Percentiles rank a stretch among this genome's conserved stretches.
phyloP scores from a whole-genome alignment of 805 yeast species.

The Sugiyamaella floridensis region DNA sequence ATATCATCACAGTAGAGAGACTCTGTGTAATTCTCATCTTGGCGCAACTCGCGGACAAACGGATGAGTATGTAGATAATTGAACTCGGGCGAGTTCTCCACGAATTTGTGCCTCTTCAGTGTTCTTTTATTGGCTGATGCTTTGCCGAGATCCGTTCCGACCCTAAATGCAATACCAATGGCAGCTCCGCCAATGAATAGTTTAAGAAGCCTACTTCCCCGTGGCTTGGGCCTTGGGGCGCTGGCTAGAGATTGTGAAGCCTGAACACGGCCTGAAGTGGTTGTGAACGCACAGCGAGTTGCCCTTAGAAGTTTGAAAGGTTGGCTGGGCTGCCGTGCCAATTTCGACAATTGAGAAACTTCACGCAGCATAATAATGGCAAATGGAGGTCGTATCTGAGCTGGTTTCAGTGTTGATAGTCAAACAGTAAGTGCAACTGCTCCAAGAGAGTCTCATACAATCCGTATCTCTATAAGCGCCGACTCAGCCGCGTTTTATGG shows the following conservation, averaged over 20 bases:
- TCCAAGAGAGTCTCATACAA: no score
- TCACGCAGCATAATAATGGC: no score
- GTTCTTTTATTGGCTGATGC: neutral
- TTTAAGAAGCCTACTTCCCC: neutral
- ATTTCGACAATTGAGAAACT: no score
- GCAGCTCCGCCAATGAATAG: slow-evolving; percentile 1
- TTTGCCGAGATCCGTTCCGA: neutral
- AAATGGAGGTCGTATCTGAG: no score
- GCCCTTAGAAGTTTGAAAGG: neutral
- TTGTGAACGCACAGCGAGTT: neutral
- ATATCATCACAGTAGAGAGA: slow-evolving; percentile 22
- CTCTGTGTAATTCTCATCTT: slow-evolving; percentile 20
- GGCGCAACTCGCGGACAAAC: slow-evolving; percentile 21
- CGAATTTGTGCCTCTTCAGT: neutral
- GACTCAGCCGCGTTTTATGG: no score
- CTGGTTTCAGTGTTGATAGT: no score
- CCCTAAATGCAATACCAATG: neutral
- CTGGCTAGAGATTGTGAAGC: neutral
- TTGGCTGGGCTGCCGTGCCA: no score
- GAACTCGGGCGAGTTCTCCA: slow-evolving; percentile 5
- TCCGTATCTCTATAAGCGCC: no score
- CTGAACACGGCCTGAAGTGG: neutral
- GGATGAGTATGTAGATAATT: slow-evolving; percentile 17
- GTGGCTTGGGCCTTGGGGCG: neutral
- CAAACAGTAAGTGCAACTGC: no score